A percentile compares a stretch with the other conserved stretches of the same genome.
These are phyloP conservation scores for Zizania latifolia DNA, from an alignment of 176 grass and related monocot genomes.

Conservation along the genomic window DNA sequence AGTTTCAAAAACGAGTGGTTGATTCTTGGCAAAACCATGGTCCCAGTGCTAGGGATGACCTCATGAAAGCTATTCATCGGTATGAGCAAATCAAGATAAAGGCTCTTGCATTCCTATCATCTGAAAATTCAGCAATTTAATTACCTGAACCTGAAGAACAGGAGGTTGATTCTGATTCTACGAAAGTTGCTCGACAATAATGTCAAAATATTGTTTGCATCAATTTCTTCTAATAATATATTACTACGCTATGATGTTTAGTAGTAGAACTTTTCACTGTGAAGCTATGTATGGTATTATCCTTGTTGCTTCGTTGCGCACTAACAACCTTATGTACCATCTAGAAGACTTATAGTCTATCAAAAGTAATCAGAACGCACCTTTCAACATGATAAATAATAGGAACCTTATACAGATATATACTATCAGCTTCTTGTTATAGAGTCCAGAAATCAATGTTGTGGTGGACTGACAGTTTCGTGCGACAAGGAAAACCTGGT, in stretches of 20 bases:
- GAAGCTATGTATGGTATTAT: background rate
- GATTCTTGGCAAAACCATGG: constrained; percentile 85
- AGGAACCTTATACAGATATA: background rate
- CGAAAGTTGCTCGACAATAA: constrained; percentile 32
- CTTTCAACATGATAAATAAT: background rate
- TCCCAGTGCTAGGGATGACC: constrained; percentile 49
- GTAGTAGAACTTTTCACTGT: background rate
- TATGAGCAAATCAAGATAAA: constrained; percentile 70
- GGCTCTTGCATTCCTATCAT: constrained; percentile 29
- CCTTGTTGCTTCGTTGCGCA: background rate
- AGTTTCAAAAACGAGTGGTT: constrained; percentile 70
- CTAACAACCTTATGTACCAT: background rate
- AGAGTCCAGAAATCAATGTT: constrained; percentile 23
- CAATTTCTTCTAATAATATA: background rate
- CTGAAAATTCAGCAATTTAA: constrained; percentile 19
- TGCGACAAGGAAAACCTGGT: background rate
- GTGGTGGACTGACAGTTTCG: constrained; percentile 27
- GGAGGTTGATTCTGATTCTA: constrained; percentile 25
- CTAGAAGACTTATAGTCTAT: background rate
- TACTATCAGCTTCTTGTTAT: no score
- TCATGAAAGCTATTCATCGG: constrained; percentile 59
- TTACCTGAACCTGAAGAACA: constrained; percentile 24
- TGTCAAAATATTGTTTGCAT: background rate
- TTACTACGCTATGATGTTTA: background rate
- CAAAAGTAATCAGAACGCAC: background rate